phyloP scores from a whole-genome alignment of 2,329 filamentous ascomycete genomes.

The Metarhizium robertsii region DNA sequence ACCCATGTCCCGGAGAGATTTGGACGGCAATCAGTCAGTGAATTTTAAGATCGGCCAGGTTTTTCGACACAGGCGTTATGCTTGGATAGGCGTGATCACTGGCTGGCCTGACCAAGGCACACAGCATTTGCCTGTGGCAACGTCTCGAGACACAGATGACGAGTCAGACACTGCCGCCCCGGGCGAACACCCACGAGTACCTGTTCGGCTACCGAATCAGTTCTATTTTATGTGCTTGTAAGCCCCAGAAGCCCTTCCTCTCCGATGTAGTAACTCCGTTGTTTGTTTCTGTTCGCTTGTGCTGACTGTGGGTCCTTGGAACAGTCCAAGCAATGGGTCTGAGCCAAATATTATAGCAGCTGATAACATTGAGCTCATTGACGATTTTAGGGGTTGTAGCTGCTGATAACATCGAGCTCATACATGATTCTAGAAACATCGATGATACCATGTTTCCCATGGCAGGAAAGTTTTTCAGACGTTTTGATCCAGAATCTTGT shows the following conservation, averaged over 20 bases:
- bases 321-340: conserved; percentile 23
- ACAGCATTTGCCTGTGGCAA: conserved; percentile 16
- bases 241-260: conserved; percentile 28
- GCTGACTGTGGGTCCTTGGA: not conserved
- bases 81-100: conserved; percentile 74
- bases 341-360: conserved; percentile 41
- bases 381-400: conserved; percentile 31
- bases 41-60: conserved; percentile 68
- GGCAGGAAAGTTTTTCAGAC: conserved; percentile 81
- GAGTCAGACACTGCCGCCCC: conserved; percentile 16
- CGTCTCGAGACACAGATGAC: conserved; percentile 16
- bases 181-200: conserved; percentile 5
- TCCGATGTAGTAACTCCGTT: not conserved
- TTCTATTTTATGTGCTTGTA: conserved; percentile 80
- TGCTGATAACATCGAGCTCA: conserved; percentile 69
- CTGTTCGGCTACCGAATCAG: conserved; percentile 18
- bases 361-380: conserved; percentile 65
- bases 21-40: conserved; percentile 13
- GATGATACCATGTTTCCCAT: conserved; percentile 52
- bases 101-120: conserved; percentile 63
- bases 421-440: conserved; percentile 37
- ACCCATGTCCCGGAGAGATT: conserved; percentile 21
- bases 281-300: too few relatives aligned
- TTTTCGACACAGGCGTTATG: conserved; percentile 73
- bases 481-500: conserved; percentile 60